These are phyloP conservation scores for Neurospora sp. DNA, from an alignment of 495 filamentous ascomycete species.

Conservation along the genomic window DNA sequence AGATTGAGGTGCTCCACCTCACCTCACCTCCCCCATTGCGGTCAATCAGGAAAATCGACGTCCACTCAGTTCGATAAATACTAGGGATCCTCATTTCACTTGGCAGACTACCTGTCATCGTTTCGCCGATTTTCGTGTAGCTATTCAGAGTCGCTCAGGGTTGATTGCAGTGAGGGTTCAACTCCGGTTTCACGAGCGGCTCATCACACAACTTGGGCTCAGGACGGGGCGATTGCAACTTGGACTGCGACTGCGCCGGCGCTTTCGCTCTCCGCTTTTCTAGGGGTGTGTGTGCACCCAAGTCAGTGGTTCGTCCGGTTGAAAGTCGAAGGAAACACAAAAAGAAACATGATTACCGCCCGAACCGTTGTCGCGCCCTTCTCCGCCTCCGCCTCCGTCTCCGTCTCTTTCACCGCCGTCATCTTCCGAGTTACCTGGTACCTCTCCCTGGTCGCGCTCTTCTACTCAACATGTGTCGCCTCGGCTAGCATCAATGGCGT, in stretches of 20 bases:
- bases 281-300: background rate
- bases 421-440: background rate
- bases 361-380: background rate
- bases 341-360: background rate
- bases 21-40: background rate
- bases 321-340: background rate
- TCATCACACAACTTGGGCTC: background rate
- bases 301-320: background rate
- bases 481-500: background rate
- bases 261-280: background rate
- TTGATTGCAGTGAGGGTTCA: too few species aligned
- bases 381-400: background rate
- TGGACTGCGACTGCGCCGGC: background rate
- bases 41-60: background rate
- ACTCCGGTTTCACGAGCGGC: background rate
- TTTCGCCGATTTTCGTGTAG: background rate
- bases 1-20: background rate
- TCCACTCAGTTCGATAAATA: background rate
- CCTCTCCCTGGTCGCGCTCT: background rate
- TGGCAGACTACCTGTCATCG: background rate
- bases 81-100: background rate
- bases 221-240: background rate
- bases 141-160: background rate
- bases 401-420: background rate
- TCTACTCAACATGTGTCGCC: background rate